Evolutionary conservation across 2,329 filamentous ascomycete genomes (phyloP), one percentile per base, ranked within the genome.

Genomic region (Aureobasidium sp.): DNA sequence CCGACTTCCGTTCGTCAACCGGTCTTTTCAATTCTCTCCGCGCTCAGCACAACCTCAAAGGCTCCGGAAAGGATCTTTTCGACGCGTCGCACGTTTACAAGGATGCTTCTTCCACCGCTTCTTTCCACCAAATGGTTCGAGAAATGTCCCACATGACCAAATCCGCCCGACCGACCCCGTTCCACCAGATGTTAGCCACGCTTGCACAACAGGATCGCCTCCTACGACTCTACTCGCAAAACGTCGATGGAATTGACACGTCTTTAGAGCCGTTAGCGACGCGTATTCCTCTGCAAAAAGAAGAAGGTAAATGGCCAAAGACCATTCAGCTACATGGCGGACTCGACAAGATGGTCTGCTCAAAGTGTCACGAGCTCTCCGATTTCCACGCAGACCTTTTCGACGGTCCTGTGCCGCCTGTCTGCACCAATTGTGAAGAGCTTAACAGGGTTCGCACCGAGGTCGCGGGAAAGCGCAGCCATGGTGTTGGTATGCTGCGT

Each of bases 41-140:
- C 67, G 88, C 85, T 65, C 88, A 96, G 71, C 90, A 97, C 76
- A 95, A 94, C 68, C 81, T 97, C 65, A 96, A 96, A 73, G 85
- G 89, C 25, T 97, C 94, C 0, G 94, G 94, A 58, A 97, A 97
- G 75, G 87, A 96, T 67, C 83, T 99, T 0, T 99, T 99, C 72
- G 94, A 99, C 77, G 94, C 94, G 58, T 96, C 93, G 8, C 94
- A 99, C 61, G 94, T 99, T 60, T 99, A 99, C 79, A 92, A 91
- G 74, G 90, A 96, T 78, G 88, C 95, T 73, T 82, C 84, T 25
- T 90, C 92, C 14, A 97, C 93, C 0, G 87, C 89, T 27, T 90
- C 89, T 12, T 99, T 99, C 74, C 94, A 99, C 75, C 87, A 89
- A 72, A 97, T 99, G 93, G 91, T 99, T 68, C 88, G 92, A 71